Conservation (phyloP, 192 early-diverging fungal genomes). For the Podila minutissima region DNA sequence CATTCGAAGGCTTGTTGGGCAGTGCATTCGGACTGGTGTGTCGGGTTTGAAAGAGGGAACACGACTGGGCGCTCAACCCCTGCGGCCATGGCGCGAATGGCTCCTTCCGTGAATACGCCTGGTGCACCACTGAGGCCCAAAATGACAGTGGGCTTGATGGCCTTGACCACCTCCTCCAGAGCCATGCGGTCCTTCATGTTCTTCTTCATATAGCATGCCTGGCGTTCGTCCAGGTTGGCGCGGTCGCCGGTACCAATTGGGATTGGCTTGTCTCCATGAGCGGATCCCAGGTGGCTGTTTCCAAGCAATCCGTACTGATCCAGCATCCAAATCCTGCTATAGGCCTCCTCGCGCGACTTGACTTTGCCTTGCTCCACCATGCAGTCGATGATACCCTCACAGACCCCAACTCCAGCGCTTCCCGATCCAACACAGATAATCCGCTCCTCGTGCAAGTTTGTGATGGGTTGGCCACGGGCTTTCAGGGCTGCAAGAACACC, state of each 20-base stretch:
- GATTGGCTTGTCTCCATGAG: constrained; percentile 6
- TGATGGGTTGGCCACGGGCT: constrained; percentile 61
- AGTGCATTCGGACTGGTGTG: constrained; percentile 61
- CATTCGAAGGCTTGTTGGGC: constrained; percentile 63
- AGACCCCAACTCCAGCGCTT: constrained; percentile 95
- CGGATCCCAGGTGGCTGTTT: constrained; percentile 21
- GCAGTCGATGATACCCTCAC: constrained; percentile 88
- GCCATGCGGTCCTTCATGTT: constrained; percentile 57
- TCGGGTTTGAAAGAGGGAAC: constrained; percentile 64
- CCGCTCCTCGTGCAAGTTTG: constrained; percentile 73
- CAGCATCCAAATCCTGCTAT: constrained; percentile 63
- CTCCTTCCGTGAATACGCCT: constrained; percentile 60
- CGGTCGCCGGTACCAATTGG: constrained; percentile 46
- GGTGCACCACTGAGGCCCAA: constrained; percentile 58
- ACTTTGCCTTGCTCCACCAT: constrained; percentile 76
- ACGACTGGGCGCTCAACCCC: constrained; percentile 57
- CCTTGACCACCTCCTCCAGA: constrained; percentile 59
- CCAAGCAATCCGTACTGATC: constrained; percentile 62
- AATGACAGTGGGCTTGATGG: constrained; percentile 61
- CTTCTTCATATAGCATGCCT: constrained; percentile 57
- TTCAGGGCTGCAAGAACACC: constrained; percentile 90
- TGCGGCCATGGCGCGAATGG: constrained; percentile 61
- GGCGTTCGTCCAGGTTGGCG: constrained; percentile 56
- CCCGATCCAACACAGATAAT: constrained; percentile 96
- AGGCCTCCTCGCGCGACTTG: constrained; percentile 65